Percentiles rank a stretch among this genome's conserved stretches.
phyloP scores from a whole-genome alignment of 1,284 basidiomycete species.

The Austroboletus sp. region DNA sequence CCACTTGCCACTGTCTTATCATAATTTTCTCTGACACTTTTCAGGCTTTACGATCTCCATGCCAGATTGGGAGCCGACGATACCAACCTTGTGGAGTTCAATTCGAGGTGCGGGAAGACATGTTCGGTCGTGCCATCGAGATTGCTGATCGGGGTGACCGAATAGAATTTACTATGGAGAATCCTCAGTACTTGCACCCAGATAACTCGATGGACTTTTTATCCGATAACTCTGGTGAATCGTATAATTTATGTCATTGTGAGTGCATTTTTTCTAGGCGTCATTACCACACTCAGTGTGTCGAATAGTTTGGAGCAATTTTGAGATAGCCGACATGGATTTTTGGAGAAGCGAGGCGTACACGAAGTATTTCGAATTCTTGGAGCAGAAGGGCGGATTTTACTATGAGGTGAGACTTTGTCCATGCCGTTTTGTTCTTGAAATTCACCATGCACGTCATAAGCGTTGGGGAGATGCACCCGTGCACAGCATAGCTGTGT shows the following conservation, averaged over 20 bases:
- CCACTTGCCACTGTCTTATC: not conserved
- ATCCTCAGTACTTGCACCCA: constrained; percentile 63
- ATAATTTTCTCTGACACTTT: not conserved
- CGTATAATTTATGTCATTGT: constrained; percentile 86
- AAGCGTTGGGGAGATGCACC: constrained; percentile 85
- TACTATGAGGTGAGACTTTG: constrained; percentile 63
- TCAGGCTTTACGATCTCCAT: constrained; percentile 73
- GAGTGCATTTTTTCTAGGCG: constrained; percentile 36
- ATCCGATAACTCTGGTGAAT: constrained; percentile 66
- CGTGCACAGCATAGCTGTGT: constrained; percentile 74
- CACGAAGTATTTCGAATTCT: constrained; percentile 75
- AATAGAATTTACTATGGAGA: constrained; percentile 58
- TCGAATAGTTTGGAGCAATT: constrained; percentile 76
- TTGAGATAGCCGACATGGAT: constrained; percentile 80
- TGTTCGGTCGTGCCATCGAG: not conserved
- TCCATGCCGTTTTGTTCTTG: not conserved
- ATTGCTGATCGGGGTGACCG: not conserved
- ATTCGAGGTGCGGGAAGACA: constrained; percentile 47
- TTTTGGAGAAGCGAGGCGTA: constrained; percentile 83
- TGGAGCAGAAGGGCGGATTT: constrained; percentile 85
- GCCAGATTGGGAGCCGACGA: constrained; percentile 72
- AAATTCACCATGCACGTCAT: constrained; percentile 3
- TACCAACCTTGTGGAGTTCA: constrained; percentile 69
- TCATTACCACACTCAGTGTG: constrained; percentile 40
- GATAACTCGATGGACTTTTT: constrained; percentile 73